phyloP scores from a whole-genome alignment of 139 green algal species.

The Chlorella sp. region DNA sequence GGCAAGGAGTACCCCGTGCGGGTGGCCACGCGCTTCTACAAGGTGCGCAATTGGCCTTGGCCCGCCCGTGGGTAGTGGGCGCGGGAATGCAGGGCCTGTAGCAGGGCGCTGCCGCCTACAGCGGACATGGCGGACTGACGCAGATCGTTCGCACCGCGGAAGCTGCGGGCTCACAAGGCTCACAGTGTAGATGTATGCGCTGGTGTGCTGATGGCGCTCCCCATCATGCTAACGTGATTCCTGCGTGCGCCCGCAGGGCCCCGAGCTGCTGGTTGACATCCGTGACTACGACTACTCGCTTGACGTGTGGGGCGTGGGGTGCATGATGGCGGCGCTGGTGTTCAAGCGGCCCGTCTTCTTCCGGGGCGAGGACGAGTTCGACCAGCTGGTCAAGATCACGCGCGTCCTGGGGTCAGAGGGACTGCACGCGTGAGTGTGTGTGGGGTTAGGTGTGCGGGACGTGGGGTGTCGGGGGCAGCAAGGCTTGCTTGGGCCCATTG shows the following conservation, averaged over 20 bases:
- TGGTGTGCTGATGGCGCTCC: too few species aligned
- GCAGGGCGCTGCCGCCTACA: too few species aligned
- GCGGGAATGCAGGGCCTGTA: too few species aligned
- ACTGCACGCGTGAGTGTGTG: conserved; percentile 47
- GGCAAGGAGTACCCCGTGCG: conserved; percentile 71
- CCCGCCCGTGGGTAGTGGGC: too few species aligned
- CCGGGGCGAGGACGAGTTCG: conserved; percentile 97
- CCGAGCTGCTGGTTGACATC: conserved; percentile 96
- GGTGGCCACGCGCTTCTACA: conserved; percentile 85
- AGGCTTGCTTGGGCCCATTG: too few species aligned
- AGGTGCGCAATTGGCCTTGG: too few species aligned
- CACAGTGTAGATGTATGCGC: conserved; percentile 1
- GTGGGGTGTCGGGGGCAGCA: too few species aligned
- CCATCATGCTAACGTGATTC: too few species aligned
- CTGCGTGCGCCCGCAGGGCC: conserved; percentile 77
- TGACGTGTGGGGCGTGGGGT: conserved; percentile 95
- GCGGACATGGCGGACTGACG: too few species aligned
- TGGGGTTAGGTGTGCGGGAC: too few species aligned
- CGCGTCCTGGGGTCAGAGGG: conserved; percentile 87
- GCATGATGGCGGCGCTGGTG: conserved; percentile 82
- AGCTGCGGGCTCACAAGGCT: too few species aligned
- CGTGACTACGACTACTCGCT: conserved; percentile 88
- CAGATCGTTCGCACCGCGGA: too few species aligned
- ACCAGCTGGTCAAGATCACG: conserved; percentile 98
- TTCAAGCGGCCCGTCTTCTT: conserved; percentile 85